These are phyloP conservation scores for Coemansia sp. DNA, from an alignment of 192 early-diverging fungal species.

Conservation along the genomic window DNA sequence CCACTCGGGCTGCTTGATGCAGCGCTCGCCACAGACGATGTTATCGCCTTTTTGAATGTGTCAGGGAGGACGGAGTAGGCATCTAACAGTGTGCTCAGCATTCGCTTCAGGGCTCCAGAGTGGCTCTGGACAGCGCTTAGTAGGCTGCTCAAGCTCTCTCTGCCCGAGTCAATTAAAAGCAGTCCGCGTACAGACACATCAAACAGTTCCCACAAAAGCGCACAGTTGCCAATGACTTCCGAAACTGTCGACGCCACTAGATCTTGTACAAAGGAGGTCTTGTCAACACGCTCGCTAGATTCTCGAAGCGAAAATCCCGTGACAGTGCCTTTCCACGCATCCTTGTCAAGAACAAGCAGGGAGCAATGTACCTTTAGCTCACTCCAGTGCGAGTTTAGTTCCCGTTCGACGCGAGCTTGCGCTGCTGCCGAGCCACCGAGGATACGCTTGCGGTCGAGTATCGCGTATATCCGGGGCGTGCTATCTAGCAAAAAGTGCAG, in stretches of 20 bases:
- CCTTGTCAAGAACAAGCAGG: constrained; percentile 38
- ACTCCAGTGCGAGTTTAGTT: constrained; percentile 33
- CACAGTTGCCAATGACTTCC: constrained; percentile 16
- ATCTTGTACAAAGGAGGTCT: constrained; percentile 6
- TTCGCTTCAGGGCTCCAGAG: neutral
- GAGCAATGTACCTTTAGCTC: constrained; percentile 41
- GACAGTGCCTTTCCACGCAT: constrained; percentile 3
- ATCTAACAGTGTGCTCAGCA: constrained; percentile 6
- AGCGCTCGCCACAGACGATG: constrained; percentile 12
- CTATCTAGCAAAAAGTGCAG: constrained; percentile 31
- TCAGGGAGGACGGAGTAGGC: constrained; percentile 28
- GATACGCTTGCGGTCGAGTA: constrained; percentile 26
- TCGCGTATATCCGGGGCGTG: constrained; percentile 33
- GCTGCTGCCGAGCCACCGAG: constrained; percentile 16
- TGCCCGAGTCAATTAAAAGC: constrained; percentile 24
- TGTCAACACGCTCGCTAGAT: neutral
- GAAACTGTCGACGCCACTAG: constrained; percentile 14
- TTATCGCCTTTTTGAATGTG: constrained; percentile 32
- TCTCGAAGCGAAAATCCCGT: constrained; percentile 6
- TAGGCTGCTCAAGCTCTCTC: constrained; percentile 4
- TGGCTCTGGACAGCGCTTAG: neutral
- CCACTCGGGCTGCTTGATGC: neutral
- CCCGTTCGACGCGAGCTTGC: constrained; percentile 26
- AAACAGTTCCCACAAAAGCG: constrained; percentile 39
- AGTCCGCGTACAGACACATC: constrained; percentile 28